Percentiles rank a stretch among this genome's conserved stretches.
Evolutionary conservation across 345 rosid species (phyloP).

Genomic region (Aurinia saxatilis): DNA sequence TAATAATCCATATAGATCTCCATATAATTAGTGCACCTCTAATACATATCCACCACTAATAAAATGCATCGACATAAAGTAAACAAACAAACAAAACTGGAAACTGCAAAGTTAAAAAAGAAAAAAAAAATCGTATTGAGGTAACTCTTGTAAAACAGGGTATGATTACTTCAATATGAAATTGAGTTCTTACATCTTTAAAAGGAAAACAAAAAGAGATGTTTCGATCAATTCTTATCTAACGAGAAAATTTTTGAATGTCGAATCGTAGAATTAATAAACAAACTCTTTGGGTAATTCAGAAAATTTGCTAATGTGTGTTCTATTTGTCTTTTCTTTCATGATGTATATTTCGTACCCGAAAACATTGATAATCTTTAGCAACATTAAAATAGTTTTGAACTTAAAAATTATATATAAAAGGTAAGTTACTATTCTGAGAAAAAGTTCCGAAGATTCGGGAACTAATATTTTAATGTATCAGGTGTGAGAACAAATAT

Average conservation of each 20-base stretch:
- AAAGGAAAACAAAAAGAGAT: neutral
- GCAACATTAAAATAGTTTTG: neutral
- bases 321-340: neutral
- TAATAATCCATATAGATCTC: neutral
- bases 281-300: neutral
- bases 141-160: neutral
- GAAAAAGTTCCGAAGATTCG: conserved; percentile 24
- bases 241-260: neutral
- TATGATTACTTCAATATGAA: neutral
- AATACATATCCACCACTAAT: conserved; percentile 10
- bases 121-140: neutral
- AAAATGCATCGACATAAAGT: neutral
- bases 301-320: neutral
- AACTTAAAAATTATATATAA: neutral
- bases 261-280: neutral
- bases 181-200: neutral
- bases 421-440: neutral
- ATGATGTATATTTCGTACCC: neutral
- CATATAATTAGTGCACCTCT: conserved; percentile 7
- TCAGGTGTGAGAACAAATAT: conserved; percentile 33
- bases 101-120: neutral
- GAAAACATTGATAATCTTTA: neutral
- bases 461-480: conserved; percentile 25
- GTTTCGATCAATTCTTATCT: neutral
- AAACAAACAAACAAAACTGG: neutral